Percentiles rank a stretch among this genome's conserved stretches.
Conservation (phyloP, 768 basidiomycete genomes). For the Pisolithus tinctorius region DNA sequence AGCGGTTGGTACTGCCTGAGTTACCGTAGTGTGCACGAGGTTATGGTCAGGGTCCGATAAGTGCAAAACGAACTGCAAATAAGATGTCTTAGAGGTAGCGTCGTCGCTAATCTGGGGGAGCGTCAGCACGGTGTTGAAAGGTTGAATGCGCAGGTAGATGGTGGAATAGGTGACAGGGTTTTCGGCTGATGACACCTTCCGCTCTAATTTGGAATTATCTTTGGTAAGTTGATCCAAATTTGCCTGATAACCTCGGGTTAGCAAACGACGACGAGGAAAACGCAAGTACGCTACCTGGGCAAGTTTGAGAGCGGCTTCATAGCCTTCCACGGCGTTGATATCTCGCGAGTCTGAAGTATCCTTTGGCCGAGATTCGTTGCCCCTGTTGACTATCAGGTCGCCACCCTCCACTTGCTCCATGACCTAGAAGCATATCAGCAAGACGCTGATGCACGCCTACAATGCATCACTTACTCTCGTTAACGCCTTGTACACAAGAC, state of each 20-base stretch:
- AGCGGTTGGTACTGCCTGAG: conserved; percentile 74
- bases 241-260: conserved; percentile 39
- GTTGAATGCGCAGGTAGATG: conserved; percentile 91
- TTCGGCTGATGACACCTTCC: conserved; percentile 27
- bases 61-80: conserved; percentile 59
- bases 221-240: conserved; percentile 73
- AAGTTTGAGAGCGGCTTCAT: conserved; percentile 77
- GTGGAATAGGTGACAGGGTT: conserved; percentile 80
- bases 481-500: conserved; percentile 85
- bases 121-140: conserved; percentile 57
- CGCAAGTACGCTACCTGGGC: conserved; percentile 53
- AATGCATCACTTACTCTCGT: conserved; percentile 51
- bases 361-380: conserved; percentile 69
- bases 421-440: conserved; percentile 41
- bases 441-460: not conserved
- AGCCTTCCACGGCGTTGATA: conserved; percentile 77
- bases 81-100: conserved; percentile 21
- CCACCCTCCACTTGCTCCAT: conserved; percentile 95
- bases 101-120: conserved; percentile 29
- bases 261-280: conserved; percentile 1
- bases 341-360: conserved; percentile 49
- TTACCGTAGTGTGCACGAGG: conserved; percentile 68
- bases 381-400: conserved; percentile 81
- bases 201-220: conserved; percentile 38
- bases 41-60: conserved; percentile 75